Conservation (phyloP, 192 early-diverging fungal species). For the Linnemannia exigua region DNA sequence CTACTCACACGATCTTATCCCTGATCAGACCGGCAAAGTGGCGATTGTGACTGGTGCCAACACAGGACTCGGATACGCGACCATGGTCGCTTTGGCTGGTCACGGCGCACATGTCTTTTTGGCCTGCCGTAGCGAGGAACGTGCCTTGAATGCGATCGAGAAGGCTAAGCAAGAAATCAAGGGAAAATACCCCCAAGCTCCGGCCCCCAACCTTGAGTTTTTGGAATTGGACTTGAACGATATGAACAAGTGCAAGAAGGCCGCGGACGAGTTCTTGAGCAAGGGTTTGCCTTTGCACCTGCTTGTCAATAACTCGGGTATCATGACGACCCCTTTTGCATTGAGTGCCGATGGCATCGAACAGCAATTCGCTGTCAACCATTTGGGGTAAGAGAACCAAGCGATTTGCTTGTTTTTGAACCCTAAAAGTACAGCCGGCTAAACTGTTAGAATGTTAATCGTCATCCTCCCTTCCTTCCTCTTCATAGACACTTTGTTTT, state of each 20-base stretch:
- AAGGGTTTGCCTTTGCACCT: slow-evolving; percentile 59
- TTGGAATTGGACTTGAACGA: slow-evolving; percentile 40
- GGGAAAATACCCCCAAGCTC: not conserved
- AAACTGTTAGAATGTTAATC: not conserved
- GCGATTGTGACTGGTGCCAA: slow-evolving; percentile 67
- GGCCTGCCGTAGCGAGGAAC: slow-evolving; percentile 22
- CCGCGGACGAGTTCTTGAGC: slow-evolving; percentile 48
- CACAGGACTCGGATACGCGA: slow-evolving; percentile 53
- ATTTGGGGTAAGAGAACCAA: slow-evolving; percentile 50
- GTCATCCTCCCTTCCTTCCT: not conserved
- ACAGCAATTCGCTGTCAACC: slow-evolving; percentile 61
- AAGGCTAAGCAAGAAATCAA: slow-evolving; percentile 25
- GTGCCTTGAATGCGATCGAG: slow-evolving; percentile 21
- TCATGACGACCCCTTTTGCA: slow-evolving; percentile 22
- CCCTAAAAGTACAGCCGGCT: not conserved
- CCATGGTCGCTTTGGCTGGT: slow-evolving; percentile 32
- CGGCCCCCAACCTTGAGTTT: slow-evolving; percentile 24
- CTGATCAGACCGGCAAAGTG: slow-evolving; percentile 57
- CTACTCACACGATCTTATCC: slow-evolving; percentile 38
- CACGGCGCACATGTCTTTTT: slow-evolving; percentile 42
- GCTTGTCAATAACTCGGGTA: slow-evolving; percentile 55
- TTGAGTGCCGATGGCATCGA: slow-evolving; percentile 56
- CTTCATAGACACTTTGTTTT: slow-evolving; percentile 30
- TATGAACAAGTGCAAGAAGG: not conserved
- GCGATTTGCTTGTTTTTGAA: not conserved